Evolutionary conservation across 768 basidiomycete genomes (phyloP).

Genomic region (Amanita rimosa): DNA sequence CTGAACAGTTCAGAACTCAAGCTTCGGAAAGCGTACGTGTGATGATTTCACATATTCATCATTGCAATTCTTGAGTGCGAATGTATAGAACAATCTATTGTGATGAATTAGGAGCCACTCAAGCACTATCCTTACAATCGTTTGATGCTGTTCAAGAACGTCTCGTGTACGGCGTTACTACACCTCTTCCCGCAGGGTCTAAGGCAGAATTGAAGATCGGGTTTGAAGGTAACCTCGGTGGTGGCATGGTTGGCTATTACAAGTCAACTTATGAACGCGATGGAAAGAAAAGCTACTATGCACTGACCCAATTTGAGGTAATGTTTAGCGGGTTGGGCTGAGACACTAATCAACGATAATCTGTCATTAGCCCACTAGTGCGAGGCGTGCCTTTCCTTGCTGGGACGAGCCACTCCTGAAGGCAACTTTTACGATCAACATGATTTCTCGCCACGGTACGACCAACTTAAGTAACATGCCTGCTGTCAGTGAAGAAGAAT

Average conservation of each 20-base stretch:
- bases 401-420: conserved; percentile 94
- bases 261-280: conserved; percentile 51
- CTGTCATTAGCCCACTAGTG: conserved; percentile 61
- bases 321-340: conserved; percentile 1
- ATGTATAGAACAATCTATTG: conserved; percentile 34
- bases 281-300: conserved; percentile 54
- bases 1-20: conserved; percentile 57
- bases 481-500: conserved; percentile 43
- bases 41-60: not conserved
- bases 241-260: conserved; percentile 79
- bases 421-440: conserved; percentile 65
- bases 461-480: conserved; percentile 86
- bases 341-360: not conserved
- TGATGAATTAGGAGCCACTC: conserved; percentile 38
- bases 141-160: conserved; percentile 59
- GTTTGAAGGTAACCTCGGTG: conserved; percentile 60
- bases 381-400: conserved; percentile 74
- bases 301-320: conserved; percentile 87
- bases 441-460: conserved; percentile 70
- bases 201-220: conserved; percentile 60
- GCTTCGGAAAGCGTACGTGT: conserved; percentile 38
- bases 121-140: conserved; percentile 30
- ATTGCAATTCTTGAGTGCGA: not conserved
- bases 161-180: conserved; percentile 46
- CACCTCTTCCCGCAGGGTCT: conserved; percentile 49